Evolutionary conservation across 345 rosid species (phyloP).

Genomic region (Turritis glabra): DNA sequence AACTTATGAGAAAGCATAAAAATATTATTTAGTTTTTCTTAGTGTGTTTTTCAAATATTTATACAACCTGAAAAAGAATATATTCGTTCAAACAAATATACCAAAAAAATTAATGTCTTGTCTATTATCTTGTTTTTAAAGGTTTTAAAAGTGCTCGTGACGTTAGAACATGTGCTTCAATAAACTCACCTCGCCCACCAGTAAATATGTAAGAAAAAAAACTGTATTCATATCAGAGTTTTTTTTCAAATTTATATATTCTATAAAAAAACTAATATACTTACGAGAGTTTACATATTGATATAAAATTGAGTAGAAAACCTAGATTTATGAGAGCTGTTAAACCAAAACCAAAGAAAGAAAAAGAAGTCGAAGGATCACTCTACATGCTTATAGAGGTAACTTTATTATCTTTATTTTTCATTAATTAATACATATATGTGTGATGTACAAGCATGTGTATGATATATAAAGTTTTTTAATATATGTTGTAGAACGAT

Average conservation of each 20-base stretch:
- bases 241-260: background rate
- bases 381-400: constrained; percentile 33
- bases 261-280: background rate
- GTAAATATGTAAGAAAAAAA: constrained; percentile 27
- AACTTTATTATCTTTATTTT: background rate
- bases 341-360: constrained; percentile 28
- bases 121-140: constrained; percentile 4
- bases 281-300: constrained; percentile 5
- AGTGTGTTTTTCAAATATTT: background rate
- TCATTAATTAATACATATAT: background rate
- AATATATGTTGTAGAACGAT: background rate
- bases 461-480: too few relatives aligned
- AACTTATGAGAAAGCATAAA: background rate
- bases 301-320: constrained; percentile 8
- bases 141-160: constrained; percentile 24
- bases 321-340: constrained; percentile 4
- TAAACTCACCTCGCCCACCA: background rate
- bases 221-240: too few relatives aligned
- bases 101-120: background rate
- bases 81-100: background rate
- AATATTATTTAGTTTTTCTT: background rate
- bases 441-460: background rate
- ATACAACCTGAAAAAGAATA: background rate
- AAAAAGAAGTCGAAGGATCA: constrained; percentile 29
- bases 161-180: background rate